Percentiles rank a stretch among this genome's conserved stretches.
Conservation (phyloP, 129 eudicot genomes). For the carrot (Daucus carota) region DNA sequence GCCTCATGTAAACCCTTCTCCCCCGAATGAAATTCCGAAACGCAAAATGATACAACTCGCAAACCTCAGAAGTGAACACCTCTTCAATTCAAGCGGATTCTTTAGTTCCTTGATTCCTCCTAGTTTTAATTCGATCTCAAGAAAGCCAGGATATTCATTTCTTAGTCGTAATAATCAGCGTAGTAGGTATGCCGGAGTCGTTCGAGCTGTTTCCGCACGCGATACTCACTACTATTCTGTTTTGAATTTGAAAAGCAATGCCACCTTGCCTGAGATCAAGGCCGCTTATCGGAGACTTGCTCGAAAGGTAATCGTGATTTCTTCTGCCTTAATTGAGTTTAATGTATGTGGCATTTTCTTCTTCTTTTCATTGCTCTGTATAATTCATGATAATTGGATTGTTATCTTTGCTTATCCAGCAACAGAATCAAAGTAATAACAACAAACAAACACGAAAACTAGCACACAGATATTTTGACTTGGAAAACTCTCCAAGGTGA, state of each 20-base stretch:
- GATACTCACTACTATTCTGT: constrained; percentile 55
- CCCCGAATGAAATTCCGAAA: too few species aligned
- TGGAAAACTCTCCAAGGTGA: too few species aligned
- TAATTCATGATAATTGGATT: neutral
- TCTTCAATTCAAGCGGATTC: too few species aligned
- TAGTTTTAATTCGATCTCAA: neutral
- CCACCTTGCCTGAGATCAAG: constrained; percentile 66
- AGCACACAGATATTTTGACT: too few species aligned
- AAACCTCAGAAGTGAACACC: too few species aligned
- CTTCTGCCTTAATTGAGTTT: neutral
- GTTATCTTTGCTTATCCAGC: too few species aligned
- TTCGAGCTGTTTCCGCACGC: constrained; percentile 29
- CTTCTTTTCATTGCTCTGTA: neutral
- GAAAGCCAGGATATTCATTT: neutral
- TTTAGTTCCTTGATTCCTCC: constrained; percentile 14
- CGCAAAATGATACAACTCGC: too few species aligned
- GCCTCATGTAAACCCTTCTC: too few species aligned
- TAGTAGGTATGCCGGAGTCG: constrained; percentile 20
- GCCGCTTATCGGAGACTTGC: constrained; percentile 82
- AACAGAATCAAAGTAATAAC: too few species aligned
- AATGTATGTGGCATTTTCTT: too few species aligned
- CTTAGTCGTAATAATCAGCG: constrained; percentile 9
- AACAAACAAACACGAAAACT: too few species aligned
- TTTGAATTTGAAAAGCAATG: constrained; percentile 53
- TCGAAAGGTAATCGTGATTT: constrained; percentile 61